These are phyloP conservation scores for Botryotinia globosa DNA, from an alignment of 2,329 filamentous ascomycete genomes.

Conservation along the genomic window DNA sequence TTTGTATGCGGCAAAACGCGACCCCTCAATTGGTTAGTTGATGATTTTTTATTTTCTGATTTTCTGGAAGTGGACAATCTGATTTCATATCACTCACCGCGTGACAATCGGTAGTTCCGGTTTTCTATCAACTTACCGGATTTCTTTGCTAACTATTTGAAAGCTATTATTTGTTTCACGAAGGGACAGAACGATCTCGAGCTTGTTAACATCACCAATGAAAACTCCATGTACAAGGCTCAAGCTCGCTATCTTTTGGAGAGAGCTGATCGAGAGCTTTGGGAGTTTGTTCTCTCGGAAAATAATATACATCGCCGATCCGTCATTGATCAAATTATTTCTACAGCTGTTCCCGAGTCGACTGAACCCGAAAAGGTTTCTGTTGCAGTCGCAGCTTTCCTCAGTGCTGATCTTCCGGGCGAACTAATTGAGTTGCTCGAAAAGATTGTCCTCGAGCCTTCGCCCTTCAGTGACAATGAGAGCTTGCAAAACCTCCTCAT, in stretches of 20 bases:
- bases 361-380: slow-evolving; percentile 93
- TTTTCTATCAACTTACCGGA: too few species aligned
- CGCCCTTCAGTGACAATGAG: slow-evolving; percentile 94
- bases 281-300: slow-evolving; percentile 89
- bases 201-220: slow-evolving; percentile 95
- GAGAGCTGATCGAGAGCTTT: slow-evolving; percentile 84
- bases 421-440: slow-evolving; percentile 97
- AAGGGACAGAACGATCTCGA: slow-evolving; percentile 98
- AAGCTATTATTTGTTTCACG: slow-evolving; percentile 70
- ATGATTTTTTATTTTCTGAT: too few species aligned
- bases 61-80: too few species aligned
- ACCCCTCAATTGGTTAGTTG: too few species aligned
- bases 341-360: slow-evolving; percentile 89
- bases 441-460: slow-evolving; percentile 99
- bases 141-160: not conserved
- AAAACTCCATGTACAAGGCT: slow-evolving; percentile 99
- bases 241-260: slow-evolving; percentile 94
- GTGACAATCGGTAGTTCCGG: too few species aligned
- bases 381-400: slow-evolving; percentile 88
- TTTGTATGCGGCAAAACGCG: not conserved
- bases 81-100: too few species aligned
- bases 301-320: slow-evolving; percentile 96
- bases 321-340: slow-evolving; percentile 92
- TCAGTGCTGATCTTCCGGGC: slow-evolving; percentile 83
- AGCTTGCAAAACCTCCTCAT: slow-evolving; percentile 95